Conservation (phyloP, 192 early-diverging fungal genomes). For the Coemansia sp. region DNA sequence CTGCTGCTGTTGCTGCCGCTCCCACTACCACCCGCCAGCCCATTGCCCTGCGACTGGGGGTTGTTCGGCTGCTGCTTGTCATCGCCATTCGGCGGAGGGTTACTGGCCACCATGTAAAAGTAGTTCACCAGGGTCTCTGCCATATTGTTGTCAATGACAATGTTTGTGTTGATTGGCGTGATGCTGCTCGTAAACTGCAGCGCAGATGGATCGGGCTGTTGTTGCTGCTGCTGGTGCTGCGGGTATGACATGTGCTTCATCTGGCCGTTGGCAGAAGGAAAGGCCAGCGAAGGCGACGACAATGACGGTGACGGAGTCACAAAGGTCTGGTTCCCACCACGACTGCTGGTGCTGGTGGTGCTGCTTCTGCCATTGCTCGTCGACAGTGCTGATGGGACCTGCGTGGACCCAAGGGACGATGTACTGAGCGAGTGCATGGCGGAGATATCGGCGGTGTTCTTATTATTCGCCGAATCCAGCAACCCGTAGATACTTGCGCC, state of each 20-base stretch:
- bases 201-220: constrained; percentile 6
- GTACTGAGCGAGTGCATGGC: not conserved
- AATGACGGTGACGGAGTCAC: constrained; percentile 12
- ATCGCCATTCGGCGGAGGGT: constrained; percentile 19
- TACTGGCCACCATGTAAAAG: constrained; percentile 53
- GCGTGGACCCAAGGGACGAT: not conserved
- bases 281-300: constrained; percentile 11
- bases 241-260: not conserved
- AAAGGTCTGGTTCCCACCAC: not conserved
- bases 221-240: constrained; percentile 9
- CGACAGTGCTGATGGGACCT: not conserved
- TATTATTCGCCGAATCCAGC: constrained; percentile 2
- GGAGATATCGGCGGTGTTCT: not conserved
- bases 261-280: constrained; percentile 3
- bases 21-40: constrained; percentile 3
- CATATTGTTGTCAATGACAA: constrained; percentile 56
- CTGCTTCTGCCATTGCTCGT: not conserved
- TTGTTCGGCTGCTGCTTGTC: not conserved
- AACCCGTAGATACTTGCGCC: not conserved
- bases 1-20: constrained; percentile 2
- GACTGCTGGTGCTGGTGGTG: constrained; percentile 9
- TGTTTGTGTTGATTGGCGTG: constrained; percentile 43
- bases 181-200: constrained; percentile 14
- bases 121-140: constrained; percentile 55
- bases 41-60: constrained; percentile 18